These are phyloP conservation scores for Claviceps digitariae DNA, from an alignment of 2,329 filamentous ascomycete species.

Conservation along the genomic window DNA sequence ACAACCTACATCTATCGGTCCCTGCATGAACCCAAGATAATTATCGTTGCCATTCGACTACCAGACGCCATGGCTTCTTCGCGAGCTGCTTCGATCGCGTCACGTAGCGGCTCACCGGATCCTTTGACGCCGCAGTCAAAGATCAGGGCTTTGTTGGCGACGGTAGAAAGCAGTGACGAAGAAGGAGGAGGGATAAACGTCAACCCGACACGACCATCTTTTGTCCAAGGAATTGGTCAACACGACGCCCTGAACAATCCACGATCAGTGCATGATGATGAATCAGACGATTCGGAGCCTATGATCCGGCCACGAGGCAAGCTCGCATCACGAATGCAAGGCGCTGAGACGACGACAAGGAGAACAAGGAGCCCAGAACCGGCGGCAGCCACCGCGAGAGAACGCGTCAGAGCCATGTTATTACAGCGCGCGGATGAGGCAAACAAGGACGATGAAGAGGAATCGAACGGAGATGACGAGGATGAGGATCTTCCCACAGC, in stretches of 20 bases:
- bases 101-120: constrained; percentile 27
- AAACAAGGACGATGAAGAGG: constrained; percentile 13
- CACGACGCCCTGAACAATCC: background rate
- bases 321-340: constrained; percentile 51
- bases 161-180: constrained; percentile 36
- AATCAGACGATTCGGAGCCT: constrained; percentile 29
- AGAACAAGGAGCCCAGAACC: constrained; percentile 3
- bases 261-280: constrained; percentile 21
- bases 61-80: constrained; percentile 33
- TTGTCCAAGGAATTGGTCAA: background rate
- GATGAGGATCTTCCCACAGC: constrained; percentile 25
- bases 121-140: constrained; percentile 40
- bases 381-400: constrained; percentile 21
- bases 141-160: constrained; percentile 38
- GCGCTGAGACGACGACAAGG: constrained; percentile 8
- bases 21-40: background rate
- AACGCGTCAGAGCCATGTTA: constrained; percentile 28
- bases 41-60: background rate
- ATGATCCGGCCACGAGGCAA: constrained; percentile 43
- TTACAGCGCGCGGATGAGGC: constrained; percentile 20
- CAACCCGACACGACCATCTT: constrained; percentile 6
- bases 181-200: constrained; percentile 18
- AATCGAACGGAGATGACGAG: constrained; percentile 17
- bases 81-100: constrained; percentile 30
- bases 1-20: background rate